Base-by-base conservation (phyloP, 805 yeast species). In the Suhomyces sp. region DNA sequence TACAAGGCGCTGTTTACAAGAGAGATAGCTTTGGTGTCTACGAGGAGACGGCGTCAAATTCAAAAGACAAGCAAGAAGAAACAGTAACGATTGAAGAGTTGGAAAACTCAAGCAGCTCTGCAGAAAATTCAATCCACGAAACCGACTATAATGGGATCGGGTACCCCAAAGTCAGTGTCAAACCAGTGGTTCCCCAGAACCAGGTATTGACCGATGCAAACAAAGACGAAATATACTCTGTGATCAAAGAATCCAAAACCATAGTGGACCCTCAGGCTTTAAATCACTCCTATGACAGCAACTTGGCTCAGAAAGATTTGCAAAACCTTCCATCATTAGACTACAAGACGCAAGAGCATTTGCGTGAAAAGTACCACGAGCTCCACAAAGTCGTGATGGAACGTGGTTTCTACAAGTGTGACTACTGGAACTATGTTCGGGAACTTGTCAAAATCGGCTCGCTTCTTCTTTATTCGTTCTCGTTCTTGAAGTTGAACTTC, bases 361-460 rank as follows among this genome's bases (percentile, higher is more conserved):
- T 90, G 33, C 75, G 86, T 2, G 60, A 62, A 15, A 82, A 81
- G 64, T 90, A 87, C 68, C 77, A 82, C 51, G 74, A 72, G 45
- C 72, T 91, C 27, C 92, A 88, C 63, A 66, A 77, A 19, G 64
- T 68, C 33, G 62, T 90, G 39, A 79, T 77, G 13, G 72, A 71
- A 1, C 80, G 76, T 10, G 91, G 90, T 0, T 79, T 78, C 43
- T 91, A 89, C 64, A 71, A 85, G 43, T 90, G 96, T 66, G 78
- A 83, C 52, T 90, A 89, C 65, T 74, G 84, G 78, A 82, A 79
- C 45, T 90, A 91, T 63, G 80, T 74, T n/a, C 74, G 86, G 43
- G 97, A 90, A 61, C 68, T 81, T 5, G 64, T 81, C 31, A 81
- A 94, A 55, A 86, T 88, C 45, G 55, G 72, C 1, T 60, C 82